Evolutionary conservation across 2,329 filamentous ascomycete species (phyloP).

Genomic region (Penicillium occitanis): DNA sequence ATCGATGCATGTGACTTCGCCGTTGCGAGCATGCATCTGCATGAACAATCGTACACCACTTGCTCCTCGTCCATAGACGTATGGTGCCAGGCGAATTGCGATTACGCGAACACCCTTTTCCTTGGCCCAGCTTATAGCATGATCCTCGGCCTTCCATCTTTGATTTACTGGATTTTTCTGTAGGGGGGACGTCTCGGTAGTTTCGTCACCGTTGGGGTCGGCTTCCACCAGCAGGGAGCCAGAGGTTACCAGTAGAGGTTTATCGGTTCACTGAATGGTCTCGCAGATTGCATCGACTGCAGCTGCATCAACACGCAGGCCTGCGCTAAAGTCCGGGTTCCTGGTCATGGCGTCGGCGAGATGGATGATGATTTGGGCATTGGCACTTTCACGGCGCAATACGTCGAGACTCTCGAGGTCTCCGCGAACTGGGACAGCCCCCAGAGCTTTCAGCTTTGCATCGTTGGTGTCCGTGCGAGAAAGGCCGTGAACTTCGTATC

Average conservation of each 20-base stretch:
- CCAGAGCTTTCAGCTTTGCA: slow-evolving; percentile 33
- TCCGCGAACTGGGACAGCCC: not conserved
- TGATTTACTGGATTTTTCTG: not conserved
- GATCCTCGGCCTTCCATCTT: not conserved
- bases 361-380: slow-evolving; percentile 48
- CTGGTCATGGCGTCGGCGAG: slow-evolving; percentile 36
- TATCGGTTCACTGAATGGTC: slow-evolving; percentile 14
- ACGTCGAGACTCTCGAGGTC: slow-evolving; percentile 33
- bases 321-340: slow-evolving; percentile 22
- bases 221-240: not conserved
- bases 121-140: slow-evolving; percentile 28
- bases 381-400: slow-evolving; percentile 39
- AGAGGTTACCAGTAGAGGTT: slow-evolving; percentile 10
- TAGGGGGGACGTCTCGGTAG: not conserved
- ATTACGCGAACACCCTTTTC: slow-evolving; percentile 37
- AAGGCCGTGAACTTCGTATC: slow-evolving; percentile 46
- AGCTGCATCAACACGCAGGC: slow-evolving; percentile 33
- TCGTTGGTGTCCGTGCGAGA: slow-evolving; percentile 41
- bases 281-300: slow-evolving; percentile 42
- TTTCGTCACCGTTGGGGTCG: not conserved
- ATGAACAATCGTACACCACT: slow-evolving; percentile 35
- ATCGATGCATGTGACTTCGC: slow-evolving; percentile 33
- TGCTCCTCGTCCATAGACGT: slow-evolving; percentile 43
- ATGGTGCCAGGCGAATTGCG: slow-evolving; percentile 45
- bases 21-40: slow-evolving; percentile 30